Base-by-base conservation (phyloP, 2,329 filamentous ascomycete genomes). In the Teratosphaeria gauchensis region DNA sequence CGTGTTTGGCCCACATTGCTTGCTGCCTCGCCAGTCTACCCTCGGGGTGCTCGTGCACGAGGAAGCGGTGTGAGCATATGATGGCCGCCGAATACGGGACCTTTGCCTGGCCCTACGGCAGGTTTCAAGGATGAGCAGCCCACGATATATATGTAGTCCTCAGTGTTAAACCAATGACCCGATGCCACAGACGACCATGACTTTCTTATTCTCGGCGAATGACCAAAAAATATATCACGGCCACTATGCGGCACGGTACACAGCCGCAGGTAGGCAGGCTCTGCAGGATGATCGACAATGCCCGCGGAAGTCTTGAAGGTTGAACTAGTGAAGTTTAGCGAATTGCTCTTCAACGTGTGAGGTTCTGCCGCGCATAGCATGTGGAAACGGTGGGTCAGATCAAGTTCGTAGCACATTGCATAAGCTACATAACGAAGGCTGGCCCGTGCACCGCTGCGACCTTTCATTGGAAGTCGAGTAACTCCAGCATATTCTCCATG, bases 391-490 rank as follows among this genome's bases (percentile, higher is more conserved):
- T 16, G 38, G 14, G 12, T 46, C 38, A 46, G 38, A 46, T 46
- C 38, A 46, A 46, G 16, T 46, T 46, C 38, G 38, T 46, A 46
- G 38, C 38, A 46, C 16, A 46, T 46, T 46, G 38, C 38, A 48
- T 48, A 48, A 21, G 42, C 42, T 48, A 48, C 42, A 35, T 35
- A 56, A 55, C 38, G 54, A 56, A 56, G 6, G 54, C 33, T 28
- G 61, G 62, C 65, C 66, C 66, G 65, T 67, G 66, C 66, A 66
- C 66, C 64, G 66, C 69, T 63, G 59, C 69, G 67, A 72, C 69
- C 69, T 71, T 71, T 72, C 69, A 68, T 72, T 68, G 68, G 69
- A 68, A 63, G 63, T 69, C 66, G 58, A 56, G 55, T 12, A 59
- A 57, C 57, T 62, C 59, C 59, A 66, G 63, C 64, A 33, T 53